Conservation (phyloP, 805 yeast genomes). For the Suhomyces prunicola region DNA sequence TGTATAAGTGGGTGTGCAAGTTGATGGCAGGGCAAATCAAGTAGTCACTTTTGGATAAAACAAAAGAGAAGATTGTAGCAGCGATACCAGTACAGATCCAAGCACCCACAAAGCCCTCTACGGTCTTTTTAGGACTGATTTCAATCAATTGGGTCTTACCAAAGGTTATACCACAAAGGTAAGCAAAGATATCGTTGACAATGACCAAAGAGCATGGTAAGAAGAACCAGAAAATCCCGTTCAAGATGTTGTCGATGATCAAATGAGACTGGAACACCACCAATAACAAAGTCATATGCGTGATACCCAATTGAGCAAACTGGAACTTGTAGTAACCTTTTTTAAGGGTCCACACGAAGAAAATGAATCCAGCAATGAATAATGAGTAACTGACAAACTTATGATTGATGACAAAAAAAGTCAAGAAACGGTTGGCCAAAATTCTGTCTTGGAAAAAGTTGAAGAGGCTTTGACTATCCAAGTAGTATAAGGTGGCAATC, state of each 20-base stretch:
- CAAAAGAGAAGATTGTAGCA: slow-evolving; percentile 62
- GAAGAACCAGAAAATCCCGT: slow-evolving; percentile 92
- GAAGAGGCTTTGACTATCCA: slow-evolving; percentile 82
- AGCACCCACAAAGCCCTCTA: slow-evolving; percentile 96
- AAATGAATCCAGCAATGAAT: slow-evolving; percentile 82
- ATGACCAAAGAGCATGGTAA: slow-evolving; percentile 90
- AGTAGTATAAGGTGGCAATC: slow-evolving; percentile 79
- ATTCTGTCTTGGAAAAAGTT: slow-evolving; percentile 58
- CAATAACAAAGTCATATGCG: slow-evolving; percentile 87
- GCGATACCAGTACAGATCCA: slow-evolving; percentile 89
- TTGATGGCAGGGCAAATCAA: slow-evolving; percentile 85
- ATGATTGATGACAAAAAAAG: slow-evolving; percentile 71
- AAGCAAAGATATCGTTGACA: slow-evolving; percentile 93
- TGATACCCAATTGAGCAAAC: slow-evolving; percentile 87
- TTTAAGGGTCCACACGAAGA: slow-evolving; percentile 84
- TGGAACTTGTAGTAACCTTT: slow-evolving; percentile 89
- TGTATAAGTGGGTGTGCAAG: slow-evolving; percentile 58
- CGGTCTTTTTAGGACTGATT: slow-evolving; percentile 95
- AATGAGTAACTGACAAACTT: slow-evolving; percentile 78
- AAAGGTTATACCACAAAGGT: slow-evolving; percentile 93
- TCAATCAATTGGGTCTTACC: slow-evolving; percentile 90
- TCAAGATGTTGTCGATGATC: slow-evolving; percentile 82
- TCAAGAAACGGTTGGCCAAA: slow-evolving; percentile 49
- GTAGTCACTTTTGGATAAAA: slow-evolving; percentile 64
- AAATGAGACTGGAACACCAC: slow-evolving; percentile 94